Base-by-base conservation (phyloP, 305 asterid species). In the Striga hermonthica region DNA sequence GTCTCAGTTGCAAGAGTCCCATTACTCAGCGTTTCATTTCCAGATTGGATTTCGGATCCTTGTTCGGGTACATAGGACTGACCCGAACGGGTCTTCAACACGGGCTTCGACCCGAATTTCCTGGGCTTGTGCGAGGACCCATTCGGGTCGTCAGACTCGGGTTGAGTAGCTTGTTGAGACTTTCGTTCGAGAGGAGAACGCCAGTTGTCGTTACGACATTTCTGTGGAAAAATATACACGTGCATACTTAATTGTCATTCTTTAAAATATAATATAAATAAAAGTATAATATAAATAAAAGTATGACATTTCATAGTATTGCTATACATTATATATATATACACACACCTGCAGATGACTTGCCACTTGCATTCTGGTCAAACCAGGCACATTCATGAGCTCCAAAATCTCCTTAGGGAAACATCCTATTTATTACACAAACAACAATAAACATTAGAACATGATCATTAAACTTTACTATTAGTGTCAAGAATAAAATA, bases 361-460 rank as follows among this genome's bases (percentile, higher is more conserved):
- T 0, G 90, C 90, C 7, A 86, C 88, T 80, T 84, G 90, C 90
- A 84, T 72, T 65, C 88, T 77, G 7, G 90, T 86, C 1, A 86
- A 65, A 10, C 88, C 86, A 14, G 88, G 84, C 7, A 78, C 88
- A 4, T 79, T 71, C 94, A 86, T 86, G 11, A 36, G 0, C 74
- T 80, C 77, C 12, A 76, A 36, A 54, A 86, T 86, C 14, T 82
- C 86, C 35, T 82, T 86, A 0, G 90, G 94, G n/a, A 80, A 86
- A 53, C 88, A 86, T 49, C 76, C 94, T 80, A 36, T 16, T 44
- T 12, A 0, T 39, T 16, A 59, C 7, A 59, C 64, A 14, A 58
- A 0, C 28, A 13, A 5, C 14, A 52, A 16, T 50, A 16, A 14
- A 9, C 49, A 43, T 47, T 10, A 47, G 15, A 47, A 22, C 31